phyloP scores from a whole-genome alignment of 2,329 filamentous ascomycete genomes.

The Phialemonium atrogriseum region DNA sequence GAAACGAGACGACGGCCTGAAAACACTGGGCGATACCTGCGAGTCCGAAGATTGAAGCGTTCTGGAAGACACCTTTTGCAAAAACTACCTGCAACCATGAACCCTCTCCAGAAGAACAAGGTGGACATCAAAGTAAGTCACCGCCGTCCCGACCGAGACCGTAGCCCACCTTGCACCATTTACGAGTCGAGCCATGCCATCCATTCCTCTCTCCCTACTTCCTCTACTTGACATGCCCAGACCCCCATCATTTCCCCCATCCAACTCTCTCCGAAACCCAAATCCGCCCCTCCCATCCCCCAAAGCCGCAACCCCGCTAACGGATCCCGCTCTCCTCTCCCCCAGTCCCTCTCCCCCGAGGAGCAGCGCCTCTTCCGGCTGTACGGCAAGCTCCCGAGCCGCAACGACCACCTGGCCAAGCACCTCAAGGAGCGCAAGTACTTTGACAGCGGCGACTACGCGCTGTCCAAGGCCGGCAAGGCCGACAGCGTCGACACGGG shows the following conservation, averaged over 20 bases:
- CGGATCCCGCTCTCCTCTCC: background rate
- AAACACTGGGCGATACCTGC: background rate
- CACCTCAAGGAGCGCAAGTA: slow-evolving; percentile 99
- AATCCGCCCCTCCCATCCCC: background rate
- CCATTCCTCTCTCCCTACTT: slow-evolving; percentile 8
- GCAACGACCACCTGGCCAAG: slow-evolving; percentile 94
- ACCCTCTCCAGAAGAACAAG: slow-evolving; percentile 98
- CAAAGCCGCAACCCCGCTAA: slow-evolving; percentile 3
- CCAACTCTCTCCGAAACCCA: background rate
- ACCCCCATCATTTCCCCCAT: background rate
- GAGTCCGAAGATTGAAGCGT: too few relatives aligned
- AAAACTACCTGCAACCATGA: slow-evolving; percentile 50
- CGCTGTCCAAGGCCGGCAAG: slow-evolving; percentile 95
- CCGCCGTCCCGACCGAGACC: too few relatives aligned
- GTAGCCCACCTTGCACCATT: too few relatives aligned
- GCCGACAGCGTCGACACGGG: slow-evolving; percentile 89
- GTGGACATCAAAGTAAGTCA: slow-evolving; percentile 82
- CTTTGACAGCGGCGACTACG: slow-evolving; percentile 94
- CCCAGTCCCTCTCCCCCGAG: slow-evolving; percentile 80
- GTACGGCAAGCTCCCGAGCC: slow-evolving; percentile 95
- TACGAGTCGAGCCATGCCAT: too few relatives aligned
- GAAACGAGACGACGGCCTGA: background rate
- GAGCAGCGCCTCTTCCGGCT: slow-evolving; percentile 95
- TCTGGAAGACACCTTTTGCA: too few relatives aligned
- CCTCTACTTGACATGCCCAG: too few relatives aligned